Evolutionary conservation across 2,329 filamentous ascomycete genomes (phyloP).

Genomic region (Alternaria rosae): DNA sequence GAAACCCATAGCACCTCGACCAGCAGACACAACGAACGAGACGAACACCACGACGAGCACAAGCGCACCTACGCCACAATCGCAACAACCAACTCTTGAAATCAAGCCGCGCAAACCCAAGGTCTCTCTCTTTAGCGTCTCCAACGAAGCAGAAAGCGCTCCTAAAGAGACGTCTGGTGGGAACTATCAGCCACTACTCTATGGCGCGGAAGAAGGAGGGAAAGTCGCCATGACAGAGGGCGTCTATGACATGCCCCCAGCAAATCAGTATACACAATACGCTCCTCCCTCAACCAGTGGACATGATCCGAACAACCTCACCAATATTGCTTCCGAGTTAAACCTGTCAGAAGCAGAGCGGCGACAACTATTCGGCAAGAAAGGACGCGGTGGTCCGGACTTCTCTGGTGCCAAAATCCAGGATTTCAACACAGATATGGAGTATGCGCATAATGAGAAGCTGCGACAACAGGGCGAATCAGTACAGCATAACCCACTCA

Average conservation of each 20-base stretch:
- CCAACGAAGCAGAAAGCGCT: constrained; percentile 49
- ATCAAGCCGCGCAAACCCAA: constrained; percentile 62
- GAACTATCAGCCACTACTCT: constrained; percentile 51
- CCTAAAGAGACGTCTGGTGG: constrained; percentile 22
- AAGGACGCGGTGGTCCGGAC: constrained; percentile 54
- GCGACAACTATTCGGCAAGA: constrained; percentile 85
- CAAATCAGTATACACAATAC: constrained; percentile 9
- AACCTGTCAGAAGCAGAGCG: constrained; percentile 79
- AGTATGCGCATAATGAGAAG: constrained; percentile 86
- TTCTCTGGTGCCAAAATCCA: constrained; percentile 70
- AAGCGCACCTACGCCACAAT: not conserved
- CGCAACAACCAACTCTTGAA: constrained; percentile 20
- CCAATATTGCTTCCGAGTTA: constrained; percentile 76
- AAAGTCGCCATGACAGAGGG: constrained; percentile 21
- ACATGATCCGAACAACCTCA: constrained; percentile 63
- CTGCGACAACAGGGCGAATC: constrained; percentile 74
- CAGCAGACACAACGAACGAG: constrained; percentile 8
- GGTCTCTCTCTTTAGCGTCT: constrained; percentile 74
- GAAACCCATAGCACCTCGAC: constrained; percentile 22
- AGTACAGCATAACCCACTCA: constrained; percentile 79
- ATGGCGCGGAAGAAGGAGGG: constrained; percentile 35
- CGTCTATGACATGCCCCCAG: constrained; percentile 14
- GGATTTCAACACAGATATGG: constrained; percentile 86
- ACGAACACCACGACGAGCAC: constrained; percentile 1
- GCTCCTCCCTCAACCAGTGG: constrained; percentile 16